Evolutionary conservation across 1,139 yeast species (phyloP).

Genomic region (Lodderomyces pseudojiufengensis): DNA sequence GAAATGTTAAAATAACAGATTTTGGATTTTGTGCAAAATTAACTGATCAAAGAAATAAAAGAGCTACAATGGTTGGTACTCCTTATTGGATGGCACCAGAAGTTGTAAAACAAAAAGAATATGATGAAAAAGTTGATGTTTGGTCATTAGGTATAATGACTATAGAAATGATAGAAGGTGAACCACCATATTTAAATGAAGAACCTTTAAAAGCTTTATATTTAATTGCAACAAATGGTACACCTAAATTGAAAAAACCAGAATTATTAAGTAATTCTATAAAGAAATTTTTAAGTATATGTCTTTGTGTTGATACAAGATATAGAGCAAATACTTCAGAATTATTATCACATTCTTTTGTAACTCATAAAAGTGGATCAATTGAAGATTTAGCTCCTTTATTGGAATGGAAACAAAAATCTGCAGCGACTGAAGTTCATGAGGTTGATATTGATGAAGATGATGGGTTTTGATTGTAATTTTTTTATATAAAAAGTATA

Average conservation of each 20-base stretch:
- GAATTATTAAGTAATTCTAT: slow-evolving; percentile 73
- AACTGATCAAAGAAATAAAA: slow-evolving; percentile 85
- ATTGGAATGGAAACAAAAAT: slow-evolving; percentile 56
- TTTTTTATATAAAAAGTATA: too few species aligned
- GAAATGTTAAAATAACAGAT: slow-evolving; percentile 93
- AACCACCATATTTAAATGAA: slow-evolving; percentile 95
- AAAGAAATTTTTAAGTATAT: slow-evolving; percentile 83
- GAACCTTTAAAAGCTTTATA: slow-evolving; percentile 66
- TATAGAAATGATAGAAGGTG: slow-evolving; percentile 97
- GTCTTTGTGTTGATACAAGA: slow-evolving; percentile 92
- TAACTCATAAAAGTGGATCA: slow-evolving; percentile 65
- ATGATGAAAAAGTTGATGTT: slow-evolving; percentile 94
- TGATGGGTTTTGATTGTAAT: slow-evolving; percentile 2
- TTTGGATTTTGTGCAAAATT: slow-evolving; percentile 97
- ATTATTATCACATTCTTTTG: slow-evolving; percentile 75
- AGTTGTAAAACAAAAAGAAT: slow-evolving; percentile 93
- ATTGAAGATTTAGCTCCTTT: slow-evolving; percentile 66
- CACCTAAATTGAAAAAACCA: slow-evolving; percentile 90
- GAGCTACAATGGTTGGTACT: slow-evolving; percentile 99
- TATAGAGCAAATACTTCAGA: slow-evolving; percentile 91
- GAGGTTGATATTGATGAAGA: not conserved
- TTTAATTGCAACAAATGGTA: slow-evolving; percentile 93
- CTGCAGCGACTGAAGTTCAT: slow-evolving; percentile 4
- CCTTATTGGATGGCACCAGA: slow-evolving; percentile 99
- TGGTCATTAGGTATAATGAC: slow-evolving; percentile 99